phyloP scores from a whole-genome alignment of 257 asterid genomes.

The Gardenia jasminoides region DNA sequence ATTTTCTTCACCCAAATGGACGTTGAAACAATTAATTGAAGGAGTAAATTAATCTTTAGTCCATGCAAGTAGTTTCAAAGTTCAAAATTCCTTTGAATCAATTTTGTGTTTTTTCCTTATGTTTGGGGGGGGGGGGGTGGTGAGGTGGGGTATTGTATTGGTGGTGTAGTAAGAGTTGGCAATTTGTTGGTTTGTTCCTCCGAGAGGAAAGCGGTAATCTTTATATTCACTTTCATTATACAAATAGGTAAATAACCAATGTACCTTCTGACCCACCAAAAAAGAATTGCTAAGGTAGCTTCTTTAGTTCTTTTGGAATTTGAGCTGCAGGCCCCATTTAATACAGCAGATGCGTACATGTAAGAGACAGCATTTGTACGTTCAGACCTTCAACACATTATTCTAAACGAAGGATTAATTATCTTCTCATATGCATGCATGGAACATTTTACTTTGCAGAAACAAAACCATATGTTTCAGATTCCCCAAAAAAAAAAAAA shows the following conservation, averaged over 20 bases:
- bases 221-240: neutral
- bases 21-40: neutral
- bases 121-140: neutral
- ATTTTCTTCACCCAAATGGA: neutral
- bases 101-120: too few relatives aligned
- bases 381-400: neutral
- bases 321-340: conserved; percentile 9
- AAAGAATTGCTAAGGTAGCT: neutral
- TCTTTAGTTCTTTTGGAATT: conserved; percentile 3
- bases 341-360: neutral
- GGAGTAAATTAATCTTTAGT: neutral
- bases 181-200: neutral
- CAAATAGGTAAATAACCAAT: neutral
- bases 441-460: neutral
- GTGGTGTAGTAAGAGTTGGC: too few relatives aligned
- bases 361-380: conserved; percentile 1
- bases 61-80: neutral
- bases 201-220: neutral
- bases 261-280: neutral
- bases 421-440: neutral
- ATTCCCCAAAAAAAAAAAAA: neutral
- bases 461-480: neutral
- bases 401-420: neutral
- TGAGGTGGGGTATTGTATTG: too few relatives aligned
- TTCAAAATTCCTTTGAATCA: neutral